Conservation (phyloP, 441 rosid species). For the Hypseocharis bilobata region DNA sequence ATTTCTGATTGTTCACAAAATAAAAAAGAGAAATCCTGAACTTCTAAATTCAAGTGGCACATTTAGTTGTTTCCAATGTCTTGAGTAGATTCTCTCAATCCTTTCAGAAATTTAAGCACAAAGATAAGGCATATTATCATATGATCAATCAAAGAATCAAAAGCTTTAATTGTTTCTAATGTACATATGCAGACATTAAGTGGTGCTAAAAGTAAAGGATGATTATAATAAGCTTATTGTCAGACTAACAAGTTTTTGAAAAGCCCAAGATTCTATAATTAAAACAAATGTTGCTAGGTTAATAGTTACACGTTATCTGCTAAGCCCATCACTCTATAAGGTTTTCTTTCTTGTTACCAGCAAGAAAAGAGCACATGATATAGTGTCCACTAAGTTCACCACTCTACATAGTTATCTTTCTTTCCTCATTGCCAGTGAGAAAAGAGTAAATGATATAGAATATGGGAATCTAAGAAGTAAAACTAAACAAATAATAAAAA, state of each 20-base stretch:
- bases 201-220: no score
- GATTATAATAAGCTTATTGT: no score
- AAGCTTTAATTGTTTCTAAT: background rate
- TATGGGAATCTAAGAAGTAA: background rate
- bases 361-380: background rate
- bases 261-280: background rate
- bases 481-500: background rate
- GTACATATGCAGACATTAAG: no score
- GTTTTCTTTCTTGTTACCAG: background rate
- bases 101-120: background rate
- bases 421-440: background rate
- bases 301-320: background rate
- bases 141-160: background rate
- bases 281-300: background rate
- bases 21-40: background rate
- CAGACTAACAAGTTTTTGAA: background rate
- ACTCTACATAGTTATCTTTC: background rate
- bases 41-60: background rate
- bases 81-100: background rate
- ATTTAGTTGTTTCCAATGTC: background rate
- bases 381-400: background rate
- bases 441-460: background rate
- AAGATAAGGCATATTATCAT: background rate
- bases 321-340: background rate
- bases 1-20: constrained; percentile 3